Evolutionary conservation across 176 grass and related monocot species (phyloP).

Genomic region (Poa annua): DNA sequence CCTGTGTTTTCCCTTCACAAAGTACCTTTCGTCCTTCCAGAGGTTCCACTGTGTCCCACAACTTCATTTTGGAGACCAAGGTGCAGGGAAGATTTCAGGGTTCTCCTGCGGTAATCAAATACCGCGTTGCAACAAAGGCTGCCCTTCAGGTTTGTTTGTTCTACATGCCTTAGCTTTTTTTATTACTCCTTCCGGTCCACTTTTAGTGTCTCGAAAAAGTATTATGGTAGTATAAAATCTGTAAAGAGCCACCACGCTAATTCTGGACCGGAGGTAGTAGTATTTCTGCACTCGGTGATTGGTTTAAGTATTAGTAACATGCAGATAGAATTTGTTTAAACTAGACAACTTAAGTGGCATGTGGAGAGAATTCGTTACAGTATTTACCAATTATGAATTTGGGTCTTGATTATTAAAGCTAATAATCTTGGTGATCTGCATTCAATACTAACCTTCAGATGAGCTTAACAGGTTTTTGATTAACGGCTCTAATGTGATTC

Average conservation of each 20-base stretch:
- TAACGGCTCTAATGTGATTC: neutral
- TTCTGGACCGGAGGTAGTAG: no score
- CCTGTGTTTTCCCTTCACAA: neutral
- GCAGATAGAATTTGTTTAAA: neutral
- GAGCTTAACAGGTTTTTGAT: neutral
- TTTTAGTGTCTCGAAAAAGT: no score
- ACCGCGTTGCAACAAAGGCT: conserved; percentile 66
- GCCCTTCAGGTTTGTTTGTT: conserved; percentile 54
- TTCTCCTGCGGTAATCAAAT: conserved; percentile 65
- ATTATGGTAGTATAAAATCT: no score
- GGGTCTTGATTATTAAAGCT: neutral
- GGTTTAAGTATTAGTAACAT: neutral
- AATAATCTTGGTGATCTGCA: neutral
- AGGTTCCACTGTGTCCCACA: conserved; percentile 67
- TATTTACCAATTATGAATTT: neutral
- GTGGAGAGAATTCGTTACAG: neutral
- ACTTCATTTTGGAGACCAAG: conserved; percentile 71
- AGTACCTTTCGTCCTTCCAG: conserved; percentile 29
- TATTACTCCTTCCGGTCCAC: no score
- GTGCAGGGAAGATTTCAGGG: conserved; percentile 71
- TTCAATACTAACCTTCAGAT: no score
- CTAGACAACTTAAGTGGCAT: neutral
- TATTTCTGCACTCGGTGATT: neutral
- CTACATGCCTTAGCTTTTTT: neutral
- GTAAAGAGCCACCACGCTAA: no score